These are phyloP conservation scores for Colletotrichum spinosum DNA, from an alignment of 2,329 filamentous ascomycete species.

Conservation along the genomic window DNA sequence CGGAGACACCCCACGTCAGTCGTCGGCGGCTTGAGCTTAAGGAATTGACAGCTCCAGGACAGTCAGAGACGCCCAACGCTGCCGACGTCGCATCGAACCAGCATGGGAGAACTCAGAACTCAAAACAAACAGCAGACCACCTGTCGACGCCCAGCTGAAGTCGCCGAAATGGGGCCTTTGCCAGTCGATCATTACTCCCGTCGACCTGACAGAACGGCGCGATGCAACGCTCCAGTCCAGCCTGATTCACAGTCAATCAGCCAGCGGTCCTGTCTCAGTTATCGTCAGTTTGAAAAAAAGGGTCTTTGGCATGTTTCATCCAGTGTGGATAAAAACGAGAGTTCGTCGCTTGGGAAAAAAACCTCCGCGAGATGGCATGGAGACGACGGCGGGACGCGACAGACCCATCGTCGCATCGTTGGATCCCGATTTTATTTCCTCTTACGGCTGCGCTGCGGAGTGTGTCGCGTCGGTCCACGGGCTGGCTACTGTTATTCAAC, in stretches of 20 bases:
- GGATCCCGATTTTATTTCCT: slow-evolving; percentile 1
- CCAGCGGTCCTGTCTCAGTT: background rate
- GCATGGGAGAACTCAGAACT: background rate
- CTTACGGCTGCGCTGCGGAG: slow-evolving; percentile 8
- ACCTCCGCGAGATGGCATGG: slow-evolving; percentile 9
- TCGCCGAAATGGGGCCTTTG: background rate
- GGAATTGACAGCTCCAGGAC: no score
- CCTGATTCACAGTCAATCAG: slow-evolving; percentile 10
- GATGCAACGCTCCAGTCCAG: slow-evolving; percentile 27
- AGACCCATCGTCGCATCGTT: slow-evolving; percentile 8
- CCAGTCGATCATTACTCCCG: slow-evolving; percentile 23
- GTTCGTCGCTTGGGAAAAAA: slow-evolving; percentile 1
- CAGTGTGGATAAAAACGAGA: slow-evolving; percentile 2
- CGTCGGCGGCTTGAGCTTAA: no score
- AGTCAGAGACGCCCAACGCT: no score
- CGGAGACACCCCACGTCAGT: no score
- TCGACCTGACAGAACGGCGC: slow-evolving; percentile 8
- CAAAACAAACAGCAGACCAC: background rate
- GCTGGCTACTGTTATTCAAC: slow-evolving; percentile 10
- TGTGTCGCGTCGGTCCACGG: slow-evolving; percentile 17
- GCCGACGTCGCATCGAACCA: no score
- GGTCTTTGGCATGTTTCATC: slow-evolving; percentile 15
- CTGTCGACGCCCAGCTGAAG: background rate
- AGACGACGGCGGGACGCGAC: slow-evolving; percentile 11
- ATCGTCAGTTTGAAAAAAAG: background rate